phyloP scores from a whole-genome alignment of 2,329 filamentous ascomycete genomes.

The Neopestalotiopsis sp. region DNA sequence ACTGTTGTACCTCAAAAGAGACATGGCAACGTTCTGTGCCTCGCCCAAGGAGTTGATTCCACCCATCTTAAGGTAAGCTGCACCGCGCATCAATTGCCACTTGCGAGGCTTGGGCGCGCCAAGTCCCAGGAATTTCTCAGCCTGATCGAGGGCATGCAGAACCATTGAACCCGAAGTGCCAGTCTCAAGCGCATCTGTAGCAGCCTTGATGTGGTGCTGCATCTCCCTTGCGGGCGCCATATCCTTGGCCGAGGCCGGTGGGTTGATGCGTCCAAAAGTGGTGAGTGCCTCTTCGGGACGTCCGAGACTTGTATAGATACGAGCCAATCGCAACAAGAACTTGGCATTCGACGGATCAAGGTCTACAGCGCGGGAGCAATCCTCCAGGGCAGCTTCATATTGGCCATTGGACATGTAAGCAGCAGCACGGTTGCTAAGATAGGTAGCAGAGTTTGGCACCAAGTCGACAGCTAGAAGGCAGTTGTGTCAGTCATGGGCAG shows the following conservation, averaged over 20 bases:
- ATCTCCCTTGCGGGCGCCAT: conserved; percentile 83
- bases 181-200: conserved; percentile 75
- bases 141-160: conserved; percentile 88
- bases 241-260: conserved; percentile 84
- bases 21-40: conserved; percentile 91
- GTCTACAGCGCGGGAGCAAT: conserved; percentile 82
- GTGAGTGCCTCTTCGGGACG: conserved; percentile 85
- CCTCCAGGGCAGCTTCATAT: conserved; percentile 81
- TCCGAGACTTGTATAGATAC: conserved; percentile 88
- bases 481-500: conserved; percentile 19
- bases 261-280: conserved; percentile 81
- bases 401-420: conserved; percentile 89
- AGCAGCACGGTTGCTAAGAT: conserved; percentile 92
- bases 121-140: conserved; percentile 77
- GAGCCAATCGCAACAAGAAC: conserved; percentile 84
- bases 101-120: conserved; percentile 84
- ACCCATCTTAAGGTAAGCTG: conserved; percentile 92
- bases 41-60: conserved; percentile 88
- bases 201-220: conserved; percentile 80
- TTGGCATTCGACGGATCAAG: conserved; percentile 87
- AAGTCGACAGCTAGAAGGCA: conserved; percentile 81
- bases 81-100: conserved; percentile 91
- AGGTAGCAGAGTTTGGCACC: conserved; percentile 84
- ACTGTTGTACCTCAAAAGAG: conserved; percentile 81
- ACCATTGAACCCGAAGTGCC: conserved; percentile 90